Evolutionary conservation across 257 asterid genomes (phyloP), one percentile per base, ranked within the genome.

Genomic region (Dorcoceras hygrometricum): DNA sequence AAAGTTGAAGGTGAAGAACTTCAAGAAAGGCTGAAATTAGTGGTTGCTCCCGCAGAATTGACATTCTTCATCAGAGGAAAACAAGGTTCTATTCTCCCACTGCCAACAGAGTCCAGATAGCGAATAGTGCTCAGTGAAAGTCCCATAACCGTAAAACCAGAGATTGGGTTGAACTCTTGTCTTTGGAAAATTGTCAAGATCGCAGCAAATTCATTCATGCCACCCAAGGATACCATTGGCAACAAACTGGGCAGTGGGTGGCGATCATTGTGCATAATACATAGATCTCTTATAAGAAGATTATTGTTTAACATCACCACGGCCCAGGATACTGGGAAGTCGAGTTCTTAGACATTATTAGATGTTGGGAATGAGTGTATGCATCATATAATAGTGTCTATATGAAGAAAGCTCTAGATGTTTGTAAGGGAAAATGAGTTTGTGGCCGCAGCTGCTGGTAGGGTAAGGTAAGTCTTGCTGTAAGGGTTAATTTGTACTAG

Each of bases 1-100:
- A 94, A 90, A 73, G 96, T 94, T 63, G 98, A 90, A 81, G 98
- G 98, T 11, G 96, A 94, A 78, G 96, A 90, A 65, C 87, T 94
- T 71, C 95, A 90, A 74, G 89, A 85, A 77, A 86, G 95, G 96
- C 73, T 94, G 82, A 94, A 81, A 72, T 55, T 73, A 77, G 98
- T 94, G 66, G 94, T 94, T 76, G 95, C 98, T 54, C 98, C 98
- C 10, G 88, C 94, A 4, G 96, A 91, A 69, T 95, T 94, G 57
- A 77, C 87, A 5, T 84, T 75, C 79, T 91, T 91, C 70, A 78
- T 91, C 57, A 79, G 82, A 59, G 98, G 95, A 65, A 85, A 89
- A 64, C 91, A 85, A 73, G 82, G 79, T 28, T 80, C 93, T 27
- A 77, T 88, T 73, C 89, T 88, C 70, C 96, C 95, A n/a, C 75